A percentile compares a stretch with the other conserved stretches of the same genome.
Evolutionary conservation across 2,329 filamentous ascomycete species (phyloP).

Genomic region (Trichophyton benhamiae): DNA sequence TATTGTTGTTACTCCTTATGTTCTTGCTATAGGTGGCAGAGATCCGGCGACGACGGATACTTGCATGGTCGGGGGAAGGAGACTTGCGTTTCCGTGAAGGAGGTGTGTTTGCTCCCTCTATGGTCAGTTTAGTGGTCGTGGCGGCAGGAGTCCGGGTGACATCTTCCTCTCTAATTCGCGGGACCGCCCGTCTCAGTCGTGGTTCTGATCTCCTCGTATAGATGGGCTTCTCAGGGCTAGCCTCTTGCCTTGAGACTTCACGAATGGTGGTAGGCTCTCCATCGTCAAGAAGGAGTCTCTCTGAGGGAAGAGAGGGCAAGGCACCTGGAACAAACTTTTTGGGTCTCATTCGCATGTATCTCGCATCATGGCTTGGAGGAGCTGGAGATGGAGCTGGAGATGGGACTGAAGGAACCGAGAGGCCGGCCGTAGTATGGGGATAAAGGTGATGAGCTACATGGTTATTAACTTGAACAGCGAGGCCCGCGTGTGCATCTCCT

Average conservation of each 20-base stretch:
- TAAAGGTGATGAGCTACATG: too few relatives aligned
- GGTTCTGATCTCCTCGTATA: conserved; percentile 3
- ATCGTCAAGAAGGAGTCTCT: conserved; percentile 28
- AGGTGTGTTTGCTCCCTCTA: not conserved
- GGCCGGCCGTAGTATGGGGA: not conserved
- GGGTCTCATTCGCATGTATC: conserved; percentile 17
- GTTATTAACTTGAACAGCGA: too few relatives aligned
- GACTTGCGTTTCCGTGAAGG: conserved; percentile 4
- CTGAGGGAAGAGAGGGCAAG: conserved; percentile 35
- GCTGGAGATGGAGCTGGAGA: conserved; percentile 12
- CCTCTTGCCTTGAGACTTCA: not conserved
- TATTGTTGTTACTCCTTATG: not conserved
- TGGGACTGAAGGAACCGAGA: conserved; percentile 10
- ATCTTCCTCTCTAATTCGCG: not conserved
- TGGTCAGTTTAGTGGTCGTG: not conserved
- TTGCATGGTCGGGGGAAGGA: conserved; percentile 1
- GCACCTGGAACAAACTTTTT: conserved; percentile 32
- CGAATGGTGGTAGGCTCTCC: not conserved
- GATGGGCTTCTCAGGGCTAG: not conserved
- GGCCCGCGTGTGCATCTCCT: conserved; percentile 13
- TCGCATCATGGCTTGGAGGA: conserved; percentile 7
- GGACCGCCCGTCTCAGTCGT: not conserved
- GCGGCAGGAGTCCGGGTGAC: not conserved
- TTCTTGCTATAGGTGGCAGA: not conserved
- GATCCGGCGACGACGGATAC: not conserved